A percentile compares a stretch with the other conserved stretches of the same genome.
Evolutionary conservation across 257 asterid genomes (phyloP).

Genomic region (Ajuga chamaepitys): DNA sequence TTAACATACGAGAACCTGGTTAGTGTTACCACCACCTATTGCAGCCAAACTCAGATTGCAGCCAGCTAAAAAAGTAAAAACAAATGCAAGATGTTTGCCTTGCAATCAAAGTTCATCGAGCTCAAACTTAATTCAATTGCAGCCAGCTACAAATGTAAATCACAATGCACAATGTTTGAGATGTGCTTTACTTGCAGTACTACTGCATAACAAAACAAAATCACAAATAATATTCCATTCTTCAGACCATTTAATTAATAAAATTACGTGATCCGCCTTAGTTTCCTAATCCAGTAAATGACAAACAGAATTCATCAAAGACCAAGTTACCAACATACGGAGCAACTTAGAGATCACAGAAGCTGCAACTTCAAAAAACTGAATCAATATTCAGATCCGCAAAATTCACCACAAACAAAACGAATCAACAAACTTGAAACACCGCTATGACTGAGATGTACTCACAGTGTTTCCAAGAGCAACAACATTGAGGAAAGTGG

Average conservation of each 20-base stretch:
- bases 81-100: neutral
- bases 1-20: neutral
- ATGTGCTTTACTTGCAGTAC: neutral
- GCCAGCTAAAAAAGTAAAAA: neutral
- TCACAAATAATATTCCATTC: neutral
- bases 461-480: constrained; percentile 89
- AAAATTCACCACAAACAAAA: neutral
- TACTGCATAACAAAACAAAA: neutral
- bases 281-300: neutral
- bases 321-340: neutral
- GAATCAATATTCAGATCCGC: constrained; percentile 23
- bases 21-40: neutral
- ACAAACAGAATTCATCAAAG: neutral
- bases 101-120: neutral
- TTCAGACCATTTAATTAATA: neutral
- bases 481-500: constrained; percentile 92
- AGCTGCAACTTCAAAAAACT: neutral
- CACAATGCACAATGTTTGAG: neutral
- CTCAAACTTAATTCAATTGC: neutral
- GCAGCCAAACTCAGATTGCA: neutral
- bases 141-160: neutral
- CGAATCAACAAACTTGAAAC: neutral
- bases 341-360: neutral
- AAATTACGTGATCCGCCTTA: constrained; percentile 11
- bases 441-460: constrained; percentile 15